These are phyloP conservation scores for Candida mattraensis DNA, from an alignment of 805 yeast genomes.

Conservation along the genomic window DNA sequence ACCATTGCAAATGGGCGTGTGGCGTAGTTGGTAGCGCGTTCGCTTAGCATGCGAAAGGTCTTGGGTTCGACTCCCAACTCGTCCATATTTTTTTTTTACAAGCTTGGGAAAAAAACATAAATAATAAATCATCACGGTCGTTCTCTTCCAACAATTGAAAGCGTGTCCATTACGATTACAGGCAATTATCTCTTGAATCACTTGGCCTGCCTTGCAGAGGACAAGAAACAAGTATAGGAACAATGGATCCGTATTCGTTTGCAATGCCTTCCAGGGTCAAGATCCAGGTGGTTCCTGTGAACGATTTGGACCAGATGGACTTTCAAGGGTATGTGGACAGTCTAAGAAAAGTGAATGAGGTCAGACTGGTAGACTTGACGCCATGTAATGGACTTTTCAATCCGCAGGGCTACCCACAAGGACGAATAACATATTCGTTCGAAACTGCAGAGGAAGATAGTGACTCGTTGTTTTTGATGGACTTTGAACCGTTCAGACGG, in stretches of 20 bases:
- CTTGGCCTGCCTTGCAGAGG: too few species aligned
- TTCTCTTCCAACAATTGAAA: too few species aligned
- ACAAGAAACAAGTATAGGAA: too few species aligned
- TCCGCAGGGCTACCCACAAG: slow-evolving; percentile 84
- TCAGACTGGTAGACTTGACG: slow-evolving; percentile 73
- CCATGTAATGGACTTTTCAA: slow-evolving; percentile 68
- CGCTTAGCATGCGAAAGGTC: slow-evolving; percentile 81
- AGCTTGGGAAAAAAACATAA: too few species aligned
- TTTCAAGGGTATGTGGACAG: slow-evolving; percentile 44
- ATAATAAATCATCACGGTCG: too few species aligned
- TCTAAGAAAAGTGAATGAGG: slow-evolving; percentile 54
- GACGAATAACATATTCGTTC: slow-evolving; percentile 64
- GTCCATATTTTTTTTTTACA: slow-evolving; percentile 43
- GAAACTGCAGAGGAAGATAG: slow-evolving; percentile 47
- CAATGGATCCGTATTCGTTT: slow-evolving; percentile 46
- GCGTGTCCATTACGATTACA: too few species aligned
- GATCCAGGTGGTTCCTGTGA: slow-evolving; percentile 67
- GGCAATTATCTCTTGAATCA: too few species aligned
- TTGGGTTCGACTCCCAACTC: slow-evolving; percentile 77
- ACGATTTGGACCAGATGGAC: slow-evolving; percentile 41
- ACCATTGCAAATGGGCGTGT: slow-evolving; percentile 64
- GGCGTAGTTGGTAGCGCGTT: slow-evolving; percentile 82
- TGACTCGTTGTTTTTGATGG: slow-evolving; percentile 64
- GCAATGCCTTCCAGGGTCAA: slow-evolving; percentile 67
- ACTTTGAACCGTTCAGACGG: slow-evolving; percentile 87